Evolutionary conservation across 2,329 filamentous ascomycete genomes (phyloP).

Genomic region (Xylariaceae sp.): DNA sequence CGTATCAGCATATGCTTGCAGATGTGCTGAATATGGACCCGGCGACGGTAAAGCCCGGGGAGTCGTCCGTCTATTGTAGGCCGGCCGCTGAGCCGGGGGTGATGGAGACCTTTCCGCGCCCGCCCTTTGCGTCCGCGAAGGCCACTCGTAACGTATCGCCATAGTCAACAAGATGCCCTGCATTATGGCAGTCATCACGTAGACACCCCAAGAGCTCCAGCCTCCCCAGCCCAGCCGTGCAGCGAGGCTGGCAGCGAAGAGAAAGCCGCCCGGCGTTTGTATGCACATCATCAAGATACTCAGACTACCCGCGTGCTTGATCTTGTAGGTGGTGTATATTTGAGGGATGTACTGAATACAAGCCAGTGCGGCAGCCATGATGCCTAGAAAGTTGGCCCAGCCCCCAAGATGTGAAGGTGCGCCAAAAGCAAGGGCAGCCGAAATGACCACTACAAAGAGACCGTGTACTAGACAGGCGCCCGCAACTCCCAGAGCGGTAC

Average conservation of each 20-base stretch:
- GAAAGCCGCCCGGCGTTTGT: conserved; percentile 86
- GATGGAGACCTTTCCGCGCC: conserved; percentile 12
- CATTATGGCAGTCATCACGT: conserved; percentile 77
- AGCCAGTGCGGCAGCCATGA: conserved; percentile 73
- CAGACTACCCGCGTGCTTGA: conserved; percentile 84
- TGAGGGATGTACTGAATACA: conserved; percentile 83
- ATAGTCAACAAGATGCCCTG: conserved; percentile 78
- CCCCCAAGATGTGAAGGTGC: conserved; percentile 60
- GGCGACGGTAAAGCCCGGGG: conserved; percentile 28
- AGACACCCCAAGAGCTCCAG: conserved; percentile 96
- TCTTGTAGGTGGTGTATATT: conserved; percentile 82
- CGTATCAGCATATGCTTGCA: conserved; percentile 30
- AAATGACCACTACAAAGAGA: conserved; percentile 64
- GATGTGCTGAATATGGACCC: conserved; percentile 29
- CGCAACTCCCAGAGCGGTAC: conserved; percentile 73
- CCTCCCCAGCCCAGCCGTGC: conserved; percentile 73
- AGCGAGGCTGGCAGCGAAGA: conserved; percentile 84
- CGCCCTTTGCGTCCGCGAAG: conserved; percentile 12
- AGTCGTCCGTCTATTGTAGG: conserved; percentile 29
- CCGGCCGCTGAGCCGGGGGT: conserved; percentile 21
- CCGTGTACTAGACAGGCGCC: conserved; percentile 70
- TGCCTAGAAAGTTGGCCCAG: conserved; percentile 84
- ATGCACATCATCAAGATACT: conserved; percentile 99
- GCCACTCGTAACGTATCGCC: conserved; percentile 70
- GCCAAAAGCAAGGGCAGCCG: conserved; percentile 61